Base-by-base conservation (phyloP, 108 stramenopile species). In the Fragilariopsis cylindrus region DNA sequence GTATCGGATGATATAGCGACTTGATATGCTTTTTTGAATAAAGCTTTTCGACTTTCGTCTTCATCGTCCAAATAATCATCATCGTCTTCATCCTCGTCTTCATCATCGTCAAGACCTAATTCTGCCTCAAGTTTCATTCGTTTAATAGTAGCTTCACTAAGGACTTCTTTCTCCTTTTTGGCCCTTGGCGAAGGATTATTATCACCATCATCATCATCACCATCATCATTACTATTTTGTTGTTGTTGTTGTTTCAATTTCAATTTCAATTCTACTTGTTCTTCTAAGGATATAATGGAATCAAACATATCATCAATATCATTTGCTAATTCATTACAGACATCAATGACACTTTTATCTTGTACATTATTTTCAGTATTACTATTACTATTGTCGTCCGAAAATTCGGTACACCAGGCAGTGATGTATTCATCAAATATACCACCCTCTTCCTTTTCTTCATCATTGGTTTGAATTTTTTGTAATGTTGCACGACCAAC, bases 401-500 rank as follows among this genome's bases (percentile, higher is more conserved):
- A 19, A 42, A 93, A 11, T 71, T 93, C 92, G 54, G 50, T 60
- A 18, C 88, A 88, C 30, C 73, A 74, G 0, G 86, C 92, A 62
- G 72, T 87, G 50, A 93, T 70, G 66, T 85, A 93, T 8, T 44
- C 62, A 6, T 63, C 62, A 42, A 15, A 3, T 42, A 63, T 45
- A 4, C 42, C 21, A 21, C 21, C 21, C 21, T 21, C 21, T 21
- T 21, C 21, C 30, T 30, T 1, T 30, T 30, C 62, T 6, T 63
- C 62, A n/a, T 63, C 62, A 40, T 90, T 90, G 19, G 75, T 82
- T 57, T 89, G 81, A 62, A 92, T 71, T 52, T 89, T 85, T 13
- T 79, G 53, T 43, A 94, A 73, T 71, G 80, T 77, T 5, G 81
- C 90, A 41, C 90, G 65, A 48, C 89, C 88, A 16, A 91, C 89